These are phyloP conservation scores for Cyclostephanos invisitatus DNA, from an alignment of 108 stramenopile species.

Conservation along the genomic window DNA sequence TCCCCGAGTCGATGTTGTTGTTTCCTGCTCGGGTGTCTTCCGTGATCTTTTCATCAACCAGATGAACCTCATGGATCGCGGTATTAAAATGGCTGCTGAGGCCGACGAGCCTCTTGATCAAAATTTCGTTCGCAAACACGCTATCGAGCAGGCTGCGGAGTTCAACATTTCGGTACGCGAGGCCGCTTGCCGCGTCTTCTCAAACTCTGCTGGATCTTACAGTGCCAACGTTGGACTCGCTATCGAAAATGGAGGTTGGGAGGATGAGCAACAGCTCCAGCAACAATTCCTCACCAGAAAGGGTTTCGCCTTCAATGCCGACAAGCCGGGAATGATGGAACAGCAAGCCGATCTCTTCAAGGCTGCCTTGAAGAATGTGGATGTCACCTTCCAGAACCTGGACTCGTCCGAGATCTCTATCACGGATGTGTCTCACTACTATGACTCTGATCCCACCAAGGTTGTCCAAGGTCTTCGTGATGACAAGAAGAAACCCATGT, in stretches of 20 bases:
- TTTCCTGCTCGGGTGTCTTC: slow-evolving; percentile 97
- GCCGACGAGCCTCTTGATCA: slow-evolving; percentile 90
- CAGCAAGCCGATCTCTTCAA: slow-evolving; percentile 94
- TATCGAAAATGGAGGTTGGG: slow-evolving; percentile 98
- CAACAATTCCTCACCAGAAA: slow-evolving; percentile 94
- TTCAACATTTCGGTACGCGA: slow-evolving; percentile 86
- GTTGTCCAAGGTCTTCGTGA: slow-evolving; percentile 94
- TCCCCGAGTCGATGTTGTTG: slow-evolving; percentile 96
- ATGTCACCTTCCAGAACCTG: slow-evolving; percentile 97
- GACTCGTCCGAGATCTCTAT: slow-evolving; percentile 97
- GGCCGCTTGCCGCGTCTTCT: slow-evolving; percentile 94
- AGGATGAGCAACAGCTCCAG: slow-evolving; percentile 91
- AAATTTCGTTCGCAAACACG: slow-evolving; percentile 97
- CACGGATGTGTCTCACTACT: slow-evolving; percentile 96
- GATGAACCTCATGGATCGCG: slow-evolving; percentile 98
- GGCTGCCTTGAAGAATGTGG: slow-evolving; percentile 90
- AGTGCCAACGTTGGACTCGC: slow-evolving; percentile 96
- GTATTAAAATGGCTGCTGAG: slow-evolving; percentile 97
- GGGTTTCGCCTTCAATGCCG: slow-evolving; percentile 96
- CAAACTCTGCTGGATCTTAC: slow-evolving; percentile 97
- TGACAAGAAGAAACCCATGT: slow-evolving; percentile 95
- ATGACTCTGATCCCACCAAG: slow-evolving; percentile 97
- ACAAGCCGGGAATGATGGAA: slow-evolving; percentile 98
- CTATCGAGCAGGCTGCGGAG: slow-evolving; percentile 89
- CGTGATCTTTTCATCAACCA: slow-evolving; percentile 99